Evolutionary conservation across 805 yeast species (phyloP).

Genomic region (Cyberlindnera xylosilytica): DNA sequence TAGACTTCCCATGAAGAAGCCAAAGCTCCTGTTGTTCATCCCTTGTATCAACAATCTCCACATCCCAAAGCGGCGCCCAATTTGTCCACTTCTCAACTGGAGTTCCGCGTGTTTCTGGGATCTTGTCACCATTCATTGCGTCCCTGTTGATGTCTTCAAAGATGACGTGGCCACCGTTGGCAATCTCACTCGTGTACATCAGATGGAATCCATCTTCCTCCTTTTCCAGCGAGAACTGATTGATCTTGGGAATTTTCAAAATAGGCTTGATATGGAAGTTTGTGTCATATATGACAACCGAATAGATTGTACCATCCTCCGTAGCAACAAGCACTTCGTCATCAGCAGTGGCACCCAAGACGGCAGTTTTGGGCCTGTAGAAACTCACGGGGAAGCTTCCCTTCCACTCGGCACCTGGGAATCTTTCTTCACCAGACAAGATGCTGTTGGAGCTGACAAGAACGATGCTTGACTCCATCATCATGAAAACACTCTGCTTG

Average conservation of each 20-base stretch:
- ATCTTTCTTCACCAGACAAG: slow-evolving; percentile 43
- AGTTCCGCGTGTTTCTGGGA: slow-evolving; percentile 2
- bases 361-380: slow-evolving; percentile 29
- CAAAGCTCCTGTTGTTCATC: slow-evolving; percentile 38
- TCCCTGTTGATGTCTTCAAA: slow-evolving; percentile 27
- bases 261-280: slow-evolving; percentile 29
- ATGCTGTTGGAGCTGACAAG: slow-evolving; percentile 42
- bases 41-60: slow-evolving; percentile 30
- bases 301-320: slow-evolving; percentile 26
- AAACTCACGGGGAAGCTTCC: slow-evolving; percentile 39
- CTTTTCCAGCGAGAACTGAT: slow-evolving; percentile 21
- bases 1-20: slow-evolving; percentile 21
- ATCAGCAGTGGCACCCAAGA: slow-evolving; percentile 14
- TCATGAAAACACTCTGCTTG: slow-evolving; percentile 37
- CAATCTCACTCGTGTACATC: slow-evolving; percentile 39
- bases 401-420: slow-evolving; percentile 23
- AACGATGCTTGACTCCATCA: slow-evolving; percentile 33
- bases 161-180: slow-evolving; percentile 35
- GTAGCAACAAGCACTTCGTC: slow-evolving; percentile 25
- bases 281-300: slow-evolving; percentile 24
- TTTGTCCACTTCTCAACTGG: slow-evolving; percentile 33
- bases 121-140: slow-evolving; percentile 12
- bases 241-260: slow-evolving; percentile 36
- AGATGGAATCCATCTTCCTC: slow-evolving; percentile 17
- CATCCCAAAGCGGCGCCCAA: slow-evolving; percentile 48